A percentile compares a stretch with the other conserved stretches of the same genome.
These are phyloP conservation scores for Croton laevigatus DNA, from an alignment of 441 rosid genomes.

Conservation along the genomic window DNA sequence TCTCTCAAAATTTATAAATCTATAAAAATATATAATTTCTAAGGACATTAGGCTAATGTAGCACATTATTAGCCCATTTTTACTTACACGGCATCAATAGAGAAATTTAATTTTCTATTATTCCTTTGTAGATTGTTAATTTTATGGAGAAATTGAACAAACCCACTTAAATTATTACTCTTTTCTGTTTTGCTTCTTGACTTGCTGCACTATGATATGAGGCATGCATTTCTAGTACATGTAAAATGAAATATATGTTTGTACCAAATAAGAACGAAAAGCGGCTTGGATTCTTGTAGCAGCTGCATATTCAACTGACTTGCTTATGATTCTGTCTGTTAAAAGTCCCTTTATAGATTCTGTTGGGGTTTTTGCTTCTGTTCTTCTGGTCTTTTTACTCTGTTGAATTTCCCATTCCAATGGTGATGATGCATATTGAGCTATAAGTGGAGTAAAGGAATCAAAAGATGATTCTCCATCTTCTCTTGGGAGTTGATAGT, in stretches of 20 bases:
- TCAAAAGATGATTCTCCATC: conserved; percentile 48
- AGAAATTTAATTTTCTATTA: too few relatives aligned
- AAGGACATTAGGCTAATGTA: too few relatives aligned
- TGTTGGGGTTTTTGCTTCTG: not conserved
- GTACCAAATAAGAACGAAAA: conserved; percentile 59
- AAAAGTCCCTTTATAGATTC: conserved; percentile 3
- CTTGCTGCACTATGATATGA: too few relatives aligned
- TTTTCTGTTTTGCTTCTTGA: too few relatives aligned
- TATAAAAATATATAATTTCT: too few relatives aligned
- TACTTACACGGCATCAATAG: too few relatives aligned
- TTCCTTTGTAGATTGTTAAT: too few relatives aligned
- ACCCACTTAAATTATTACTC: too few relatives aligned
- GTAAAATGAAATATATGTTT: not conserved
- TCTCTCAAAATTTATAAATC: too few relatives aligned
- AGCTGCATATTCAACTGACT: conserved; percentile 41
- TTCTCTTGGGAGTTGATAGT: conserved; percentile 32
- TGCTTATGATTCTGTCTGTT: conserved; percentile 7
- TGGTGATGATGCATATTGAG: conserved; percentile 15
- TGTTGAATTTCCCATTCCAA: conserved; percentile 17
- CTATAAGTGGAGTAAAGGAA: conserved; percentile 21
- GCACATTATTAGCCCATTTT: too few relatives aligned
- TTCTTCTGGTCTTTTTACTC: not conserved
- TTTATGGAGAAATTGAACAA: too few relatives aligned
- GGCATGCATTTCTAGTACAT: not conserved
- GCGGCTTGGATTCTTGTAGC: conserved; percentile 56